Conservation (phyloP, 1,284 basidiomycete species). For the Trichosporon asahii region DNA sequence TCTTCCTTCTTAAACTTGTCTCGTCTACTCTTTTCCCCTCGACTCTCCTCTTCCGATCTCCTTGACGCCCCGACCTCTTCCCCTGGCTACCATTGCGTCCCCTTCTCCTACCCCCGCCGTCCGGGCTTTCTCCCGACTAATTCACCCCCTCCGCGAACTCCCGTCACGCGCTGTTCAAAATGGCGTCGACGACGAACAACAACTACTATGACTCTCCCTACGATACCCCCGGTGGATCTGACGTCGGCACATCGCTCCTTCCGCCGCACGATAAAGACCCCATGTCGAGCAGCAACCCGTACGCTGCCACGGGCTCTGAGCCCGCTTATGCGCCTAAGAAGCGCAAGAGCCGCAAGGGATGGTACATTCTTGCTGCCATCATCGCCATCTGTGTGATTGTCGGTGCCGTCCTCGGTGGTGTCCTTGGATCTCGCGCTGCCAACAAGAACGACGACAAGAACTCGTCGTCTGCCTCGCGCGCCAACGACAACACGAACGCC, state of each 20-base stretch:
- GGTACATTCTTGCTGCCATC: conserved; percentile 42
- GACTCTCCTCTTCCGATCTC: conserved; percentile 9
- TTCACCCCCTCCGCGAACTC: neutral
- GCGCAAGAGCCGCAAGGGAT: conserved; percentile 49
- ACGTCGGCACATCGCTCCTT: conserved; percentile 17
- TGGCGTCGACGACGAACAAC: conserved; percentile 4
- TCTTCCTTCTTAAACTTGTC: conserved; percentile 3
- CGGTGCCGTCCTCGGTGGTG: conserved; percentile 72
- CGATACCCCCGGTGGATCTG: neutral
- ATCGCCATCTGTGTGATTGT: conserved; percentile 64
- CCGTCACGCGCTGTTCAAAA: neutral
- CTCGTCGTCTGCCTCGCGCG: conserved; percentile 57
- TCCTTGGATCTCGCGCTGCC: conserved; percentile 60
- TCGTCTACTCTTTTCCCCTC: conserved; percentile 7
- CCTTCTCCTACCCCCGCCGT: neutral
- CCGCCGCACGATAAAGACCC: conserved; percentile 36
- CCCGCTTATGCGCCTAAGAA: conserved; percentile 24
- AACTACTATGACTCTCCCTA: conserved; percentile 5
- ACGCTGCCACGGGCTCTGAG: conserved; percentile 33
- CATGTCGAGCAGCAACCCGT: conserved; percentile 44
- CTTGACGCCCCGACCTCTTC: conserved; percentile 2
- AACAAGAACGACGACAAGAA: conserved; percentile 54
- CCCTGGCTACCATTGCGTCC: neutral
- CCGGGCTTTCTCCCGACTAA: neutral
- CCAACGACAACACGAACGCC: conserved; percentile 46